phyloP scores from a whole-genome alignment of 129 eudicot species.

The Logfia minima region DNA sequence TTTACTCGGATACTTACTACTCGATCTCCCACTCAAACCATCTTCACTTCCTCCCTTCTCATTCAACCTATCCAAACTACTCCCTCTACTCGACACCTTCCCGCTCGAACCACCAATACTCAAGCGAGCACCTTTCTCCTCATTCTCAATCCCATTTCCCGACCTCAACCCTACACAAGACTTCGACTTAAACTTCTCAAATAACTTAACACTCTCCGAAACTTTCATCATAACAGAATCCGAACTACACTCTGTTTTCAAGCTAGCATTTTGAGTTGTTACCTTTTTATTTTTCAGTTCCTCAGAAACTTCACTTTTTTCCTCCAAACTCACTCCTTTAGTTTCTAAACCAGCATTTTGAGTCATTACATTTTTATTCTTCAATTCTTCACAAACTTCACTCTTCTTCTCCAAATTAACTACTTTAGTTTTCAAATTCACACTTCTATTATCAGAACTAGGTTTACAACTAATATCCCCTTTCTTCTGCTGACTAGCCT shows the following conservation, averaged over 20 bases:
- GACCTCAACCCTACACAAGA: constrained; percentile 33
- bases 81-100: constrained; percentile 28
- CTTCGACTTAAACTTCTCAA: constrained; percentile 33
- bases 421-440: neutral
- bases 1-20: constrained; percentile 58
- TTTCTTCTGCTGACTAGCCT: constrained; percentile 23
- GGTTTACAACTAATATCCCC: constrained; percentile 26
- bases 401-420: neutral
- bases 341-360: neutral
- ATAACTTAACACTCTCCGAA: constrained; percentile 31
- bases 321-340: constrained; percentile 11
- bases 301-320: constrained; percentile 26
- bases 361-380: constrained; percentile 6
- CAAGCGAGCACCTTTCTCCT: constrained; percentile 31
- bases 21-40: constrained; percentile 17
- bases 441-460: constrained; percentile 20
- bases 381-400: neutral
- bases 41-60: constrained; percentile 39
- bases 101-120: constrained; percentile 33
- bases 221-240: constrained; percentile 33
- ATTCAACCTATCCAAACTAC: constrained; percentile 30
- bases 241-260: neutral
- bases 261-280: neutral
- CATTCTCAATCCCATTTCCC: constrained; percentile 25
- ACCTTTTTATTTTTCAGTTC: constrained; percentile 5